phyloP scores from a whole-genome alignment of 78 protist species.

The Planoprotostelium fungivorum region DNA sequence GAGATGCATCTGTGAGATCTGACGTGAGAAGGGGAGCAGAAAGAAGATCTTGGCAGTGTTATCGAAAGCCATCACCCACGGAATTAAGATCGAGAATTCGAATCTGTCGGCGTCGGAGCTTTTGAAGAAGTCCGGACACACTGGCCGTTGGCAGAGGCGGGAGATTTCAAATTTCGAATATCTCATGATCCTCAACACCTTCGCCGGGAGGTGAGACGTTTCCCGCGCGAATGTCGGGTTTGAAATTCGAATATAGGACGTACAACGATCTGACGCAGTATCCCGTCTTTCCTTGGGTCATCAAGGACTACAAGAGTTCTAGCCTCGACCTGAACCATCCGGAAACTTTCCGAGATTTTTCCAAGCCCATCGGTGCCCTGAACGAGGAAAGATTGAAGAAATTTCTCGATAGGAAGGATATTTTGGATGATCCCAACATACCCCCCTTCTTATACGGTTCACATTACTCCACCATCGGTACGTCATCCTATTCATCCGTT shows the following conservation, averaged over 20 bases:
- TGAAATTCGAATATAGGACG: slow-evolving; percentile 25
- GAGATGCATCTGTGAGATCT: slow-evolving; percentile 10
- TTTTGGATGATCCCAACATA: slow-evolving; percentile 53
- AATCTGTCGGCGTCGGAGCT: slow-evolving; percentile 18
- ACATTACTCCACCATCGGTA: slow-evolving; percentile 37
- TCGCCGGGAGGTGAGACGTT: slow-evolving; percentile 39
- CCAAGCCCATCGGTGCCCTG: slow-evolving; percentile 83
- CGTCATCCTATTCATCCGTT: neutral
- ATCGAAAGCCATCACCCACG: neutral
- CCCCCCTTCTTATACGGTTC: slow-evolving; percentile 81
- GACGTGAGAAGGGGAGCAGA: slow-evolving; percentile 3
- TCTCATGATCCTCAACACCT: slow-evolving; percentile 75
- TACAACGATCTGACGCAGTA: slow-evolving; percentile 92
- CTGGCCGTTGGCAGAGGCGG: slow-evolving; percentile 46
- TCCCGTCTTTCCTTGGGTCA: slow-evolving; percentile 93
- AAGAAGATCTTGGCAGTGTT: neutral
- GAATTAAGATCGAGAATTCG: neutral
- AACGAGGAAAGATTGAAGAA: slow-evolving; percentile 34
- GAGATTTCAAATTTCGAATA: slow-evolving; percentile 75
- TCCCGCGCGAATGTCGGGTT: neutral
- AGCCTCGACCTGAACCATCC: slow-evolving; percentile 65
- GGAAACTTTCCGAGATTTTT: slow-evolving; percentile 68
- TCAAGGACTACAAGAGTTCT: slow-evolving; percentile 48
- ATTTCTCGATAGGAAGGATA: slow-evolving; percentile 55
- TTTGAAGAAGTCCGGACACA: slow-evolving; percentile 23